Conservation (phyloP, 495 filamentous ascomycete genomes). For the Ascodesmis nigricans region DNA sequence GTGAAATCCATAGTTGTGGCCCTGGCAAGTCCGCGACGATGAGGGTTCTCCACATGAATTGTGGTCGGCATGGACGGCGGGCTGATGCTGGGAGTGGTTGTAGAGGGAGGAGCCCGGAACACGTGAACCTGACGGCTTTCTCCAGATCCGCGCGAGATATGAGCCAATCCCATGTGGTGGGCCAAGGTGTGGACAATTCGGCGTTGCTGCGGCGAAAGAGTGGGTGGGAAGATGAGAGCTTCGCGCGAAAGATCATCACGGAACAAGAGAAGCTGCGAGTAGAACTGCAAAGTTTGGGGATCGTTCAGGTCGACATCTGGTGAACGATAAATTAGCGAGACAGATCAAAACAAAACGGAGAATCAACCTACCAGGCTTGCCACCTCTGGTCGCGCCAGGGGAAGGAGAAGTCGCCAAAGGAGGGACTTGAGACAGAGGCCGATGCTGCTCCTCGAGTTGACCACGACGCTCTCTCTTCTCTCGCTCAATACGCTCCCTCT, state of each 20-base stretch:
- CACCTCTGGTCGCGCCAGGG: conserved; percentile 33
- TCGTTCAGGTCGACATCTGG: conserved; percentile 67
- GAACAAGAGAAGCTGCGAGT: conserved; percentile 73
- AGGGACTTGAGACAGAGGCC: conserved; percentile 34
- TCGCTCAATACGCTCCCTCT: conserved; percentile 85
- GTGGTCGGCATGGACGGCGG: conserved; percentile 38
- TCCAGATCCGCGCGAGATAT: conserved; percentile 67
- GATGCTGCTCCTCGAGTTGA: conserved; percentile 90
- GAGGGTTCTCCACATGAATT: conserved; percentile 43
- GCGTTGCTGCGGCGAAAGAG: conserved; percentile 59
- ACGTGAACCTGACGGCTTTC: conserved; percentile 76
- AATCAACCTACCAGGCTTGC: conserved; percentile 37
- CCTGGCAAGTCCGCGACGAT: conserved; percentile 63
- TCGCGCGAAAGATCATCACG: conserved; percentile 57
- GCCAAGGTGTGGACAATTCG: conserved; percentile 81
- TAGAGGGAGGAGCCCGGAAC: conserved; percentile 36
- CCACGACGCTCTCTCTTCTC: conserved; percentile 94
- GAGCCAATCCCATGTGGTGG: conserved; percentile 80
- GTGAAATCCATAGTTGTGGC: conserved; percentile 97
- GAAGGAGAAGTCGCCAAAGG: conserved; percentile 51
- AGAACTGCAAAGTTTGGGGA: conserved; percentile 63
- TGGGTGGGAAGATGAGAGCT: conserved; percentile 57
- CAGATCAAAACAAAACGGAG: conserved; percentile 10
- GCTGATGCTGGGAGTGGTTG: conserved; percentile 33
- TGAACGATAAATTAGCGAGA: conserved; percentile 9